phyloP scores from a whole-genome alignment of 2,329 filamentous ascomycete species.

The Aspergillus hortae region DNA sequence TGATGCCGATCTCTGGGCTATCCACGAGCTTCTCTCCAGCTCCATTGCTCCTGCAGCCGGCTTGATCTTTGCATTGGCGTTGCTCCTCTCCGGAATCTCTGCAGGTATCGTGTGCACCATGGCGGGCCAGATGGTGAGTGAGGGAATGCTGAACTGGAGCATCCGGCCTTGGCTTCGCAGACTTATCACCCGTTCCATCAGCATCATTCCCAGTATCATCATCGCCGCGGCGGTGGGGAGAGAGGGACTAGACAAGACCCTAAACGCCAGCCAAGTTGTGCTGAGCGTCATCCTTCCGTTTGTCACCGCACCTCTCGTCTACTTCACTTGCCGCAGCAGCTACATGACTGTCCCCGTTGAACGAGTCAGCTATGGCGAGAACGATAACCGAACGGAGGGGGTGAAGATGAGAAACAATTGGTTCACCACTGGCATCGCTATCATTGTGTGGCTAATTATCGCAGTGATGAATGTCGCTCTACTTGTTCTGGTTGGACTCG shows the following conservation, averaged over 20 bases:
- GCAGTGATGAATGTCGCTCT: constrained; percentile 76
- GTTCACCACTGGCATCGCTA: constrained; percentile 56
- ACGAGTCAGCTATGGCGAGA: constrained; percentile 29
- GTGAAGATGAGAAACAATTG: constrained; percentile 71
- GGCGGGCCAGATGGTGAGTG: constrained; percentile 82
- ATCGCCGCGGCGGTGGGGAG: constrained; percentile 76
- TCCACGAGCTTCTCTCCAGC: constrained; percentile 66
- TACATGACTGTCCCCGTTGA: constrained; percentile 71
- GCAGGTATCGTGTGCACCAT: constrained; percentile 89
- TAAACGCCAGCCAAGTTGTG: constrained; percentile 74
- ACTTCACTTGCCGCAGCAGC: constrained; percentile 73
- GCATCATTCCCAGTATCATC: constrained; percentile 76
- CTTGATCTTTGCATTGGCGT: constrained; percentile 76
- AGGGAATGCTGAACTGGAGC: constrained; percentile 74
- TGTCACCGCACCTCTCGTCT: constrained; percentile 76
- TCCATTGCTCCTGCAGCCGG: constrained; percentile 73
- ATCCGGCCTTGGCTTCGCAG: constrained; percentile 74
- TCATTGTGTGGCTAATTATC: constrained; percentile 69
- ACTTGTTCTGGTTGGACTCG: constrained; percentile 62
- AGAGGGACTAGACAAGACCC: constrained; percentile 64
- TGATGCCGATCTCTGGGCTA: constrained; percentile 76
- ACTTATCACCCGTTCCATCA: constrained; percentile 72
- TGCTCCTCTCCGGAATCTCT: constrained; percentile 74
- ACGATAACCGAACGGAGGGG: constrained; percentile 23
- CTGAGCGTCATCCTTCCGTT: constrained; percentile 78